Percentiles rank a stretch among this genome's conserved stretches.
These are phyloP conservation scores for Saccharomycopsis hybrid DNA, from an alignment of 1,139 yeast genomes.

Conservation along the genomic window DNA sequence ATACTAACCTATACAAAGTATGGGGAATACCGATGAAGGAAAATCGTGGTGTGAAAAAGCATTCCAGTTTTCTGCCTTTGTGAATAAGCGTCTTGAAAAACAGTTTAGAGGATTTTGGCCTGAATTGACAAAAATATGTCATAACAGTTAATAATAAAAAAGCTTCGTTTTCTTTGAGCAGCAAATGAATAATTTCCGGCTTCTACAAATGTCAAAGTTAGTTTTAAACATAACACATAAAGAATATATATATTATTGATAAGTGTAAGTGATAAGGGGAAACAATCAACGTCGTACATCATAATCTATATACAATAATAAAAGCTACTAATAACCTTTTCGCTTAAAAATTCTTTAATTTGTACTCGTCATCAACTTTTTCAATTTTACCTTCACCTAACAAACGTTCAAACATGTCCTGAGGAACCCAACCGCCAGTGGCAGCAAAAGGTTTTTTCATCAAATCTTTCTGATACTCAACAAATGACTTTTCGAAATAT, in stretches of 20 bases:
- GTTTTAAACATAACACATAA: too few species aligned
- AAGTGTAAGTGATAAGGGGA: too few species aligned
- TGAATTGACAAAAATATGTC: not conserved
- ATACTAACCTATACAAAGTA: not conserved
- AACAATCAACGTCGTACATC: too few species aligned
- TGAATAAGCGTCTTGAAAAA: conserved; percentile 1
- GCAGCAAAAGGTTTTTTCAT: conserved; percentile 78
- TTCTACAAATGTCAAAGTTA: too few species aligned
- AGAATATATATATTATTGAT: too few species aligned
- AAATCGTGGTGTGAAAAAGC: conserved; percentile 5
- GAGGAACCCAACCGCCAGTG: conserved; percentile 94
- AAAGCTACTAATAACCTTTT: too few species aligned
- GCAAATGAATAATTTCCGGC: too few species aligned
- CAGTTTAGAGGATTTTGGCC: conserved; percentile 6
- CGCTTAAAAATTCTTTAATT: conserved; percentile 24
- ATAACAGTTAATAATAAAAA: too few species aligned
- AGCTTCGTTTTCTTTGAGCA: too few species aligned
- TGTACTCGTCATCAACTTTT: conserved; percentile 35
- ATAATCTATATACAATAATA: too few species aligned
- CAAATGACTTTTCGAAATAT: conserved; percentile 51
- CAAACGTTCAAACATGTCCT: conserved; percentile 75
- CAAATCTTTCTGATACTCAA: conserved; percentile 60
- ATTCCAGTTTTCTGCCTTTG: not conserved
- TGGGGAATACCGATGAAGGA: not conserved
- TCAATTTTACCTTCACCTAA: conserved; percentile 58